These are phyloP conservation scores for Phanerodontia chrysosporium DNA, from an alignment of 768 basidiomycete species.

Conservation along the genomic window DNA sequence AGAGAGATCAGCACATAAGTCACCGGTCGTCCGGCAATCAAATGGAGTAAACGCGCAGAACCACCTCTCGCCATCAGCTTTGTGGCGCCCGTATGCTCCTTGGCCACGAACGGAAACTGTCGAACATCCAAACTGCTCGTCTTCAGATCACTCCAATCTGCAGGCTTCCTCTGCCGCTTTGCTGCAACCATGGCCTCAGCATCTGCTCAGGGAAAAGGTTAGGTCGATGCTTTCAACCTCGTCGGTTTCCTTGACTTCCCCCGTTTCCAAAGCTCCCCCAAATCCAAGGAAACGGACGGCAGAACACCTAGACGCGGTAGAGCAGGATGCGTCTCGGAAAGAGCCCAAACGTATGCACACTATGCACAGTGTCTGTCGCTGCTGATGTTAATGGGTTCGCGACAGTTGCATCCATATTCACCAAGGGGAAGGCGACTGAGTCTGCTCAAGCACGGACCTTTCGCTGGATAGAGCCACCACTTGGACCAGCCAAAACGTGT, in stretches of 20 bases:
- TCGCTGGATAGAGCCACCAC: conserved; percentile 27
- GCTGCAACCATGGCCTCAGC: background rate
- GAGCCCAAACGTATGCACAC: conserved; percentile 17
- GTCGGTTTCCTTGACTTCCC: background rate
- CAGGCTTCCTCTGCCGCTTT: background rate
- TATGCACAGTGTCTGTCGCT: background rate
- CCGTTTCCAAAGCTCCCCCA: conserved; percentile 1
- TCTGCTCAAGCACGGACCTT: conserved; percentile 15
- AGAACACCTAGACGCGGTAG: conserved; percentile 9
- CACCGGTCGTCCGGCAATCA: background rate
- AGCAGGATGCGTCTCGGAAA: conserved; percentile 2
- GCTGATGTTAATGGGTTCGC: too few relatives aligned
- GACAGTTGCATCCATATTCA: conserved; percentile 19
- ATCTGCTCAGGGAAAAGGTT: background rate
- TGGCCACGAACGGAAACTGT: background rate
- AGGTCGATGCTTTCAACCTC: background rate
- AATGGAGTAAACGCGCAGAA: background rate
- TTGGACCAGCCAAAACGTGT: conserved; percentile 30
- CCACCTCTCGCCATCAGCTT: background rate
- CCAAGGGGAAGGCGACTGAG: conserved; percentile 19
- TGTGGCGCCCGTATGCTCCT: background rate
- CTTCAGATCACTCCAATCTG: background rate
- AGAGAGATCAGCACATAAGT: background rate
- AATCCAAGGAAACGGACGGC: conserved; percentile 14
- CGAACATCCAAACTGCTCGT: background rate